Evolutionary conservation across 164 flowering plant species (phyloP).

Genomic region (Annona cherimola): DNA sequence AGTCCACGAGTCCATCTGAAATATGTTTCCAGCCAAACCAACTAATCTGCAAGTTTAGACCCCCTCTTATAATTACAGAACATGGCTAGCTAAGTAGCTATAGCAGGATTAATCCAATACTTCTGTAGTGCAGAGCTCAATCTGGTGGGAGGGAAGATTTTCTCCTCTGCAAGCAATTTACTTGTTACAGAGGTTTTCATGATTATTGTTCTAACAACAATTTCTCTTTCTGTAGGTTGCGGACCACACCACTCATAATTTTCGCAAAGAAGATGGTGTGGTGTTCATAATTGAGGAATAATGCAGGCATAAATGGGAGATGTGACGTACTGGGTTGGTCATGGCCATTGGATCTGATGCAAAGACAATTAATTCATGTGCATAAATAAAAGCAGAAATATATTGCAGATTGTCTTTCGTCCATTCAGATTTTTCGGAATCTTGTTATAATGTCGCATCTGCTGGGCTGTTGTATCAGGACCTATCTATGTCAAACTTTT

Average conservation of each 20-base stretch:
- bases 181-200: neutral
- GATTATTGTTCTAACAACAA: neutral
- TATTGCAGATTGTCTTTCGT: too few relatives aligned
- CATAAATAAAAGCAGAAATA: too few relatives aligned
- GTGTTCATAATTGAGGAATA: constrained; percentile 3
- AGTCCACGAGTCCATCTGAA: neutral
- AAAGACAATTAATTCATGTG: too few relatives aligned
- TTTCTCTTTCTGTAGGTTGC: constrained; percentile 9
- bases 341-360: too few relatives aligned
- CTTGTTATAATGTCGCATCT: too few relatives aligned
- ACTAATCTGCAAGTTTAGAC: neutral
- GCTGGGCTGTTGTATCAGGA: too few relatives aligned
- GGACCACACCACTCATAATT: constrained; percentile 12
- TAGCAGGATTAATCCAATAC: too few relatives aligned
- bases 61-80: neutral
- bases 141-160: neutral
- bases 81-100: neutral
- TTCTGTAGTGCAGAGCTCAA: neutral
- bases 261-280: neutral
- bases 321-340: too few relatives aligned
- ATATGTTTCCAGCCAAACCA: neutral
- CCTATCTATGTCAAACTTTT: too few relatives aligned
- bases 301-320: neutral
- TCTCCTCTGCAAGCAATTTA: neutral
- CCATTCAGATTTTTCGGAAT: too few relatives aligned